phyloP scores from a whole-genome alignment of 1,139 yeast species.

The Arxiozyma bovina region DNA sequence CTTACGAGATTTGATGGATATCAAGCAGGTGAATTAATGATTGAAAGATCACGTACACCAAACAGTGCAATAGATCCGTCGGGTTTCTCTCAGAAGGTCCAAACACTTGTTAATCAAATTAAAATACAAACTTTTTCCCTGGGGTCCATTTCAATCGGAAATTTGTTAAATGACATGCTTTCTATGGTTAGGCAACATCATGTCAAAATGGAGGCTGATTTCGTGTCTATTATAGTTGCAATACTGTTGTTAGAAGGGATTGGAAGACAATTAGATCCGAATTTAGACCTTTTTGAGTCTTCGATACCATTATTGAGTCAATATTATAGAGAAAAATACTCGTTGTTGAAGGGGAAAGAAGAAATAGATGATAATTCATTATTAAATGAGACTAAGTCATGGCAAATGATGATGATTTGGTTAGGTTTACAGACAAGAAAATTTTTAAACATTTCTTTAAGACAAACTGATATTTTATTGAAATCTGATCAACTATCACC shows the following conservation, averaged over 20 bases:
- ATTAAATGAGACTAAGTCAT: slow-evolving; percentile 48
- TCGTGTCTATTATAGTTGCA: slow-evolving; percentile 87
- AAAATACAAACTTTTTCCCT: slow-evolving; percentile 83
- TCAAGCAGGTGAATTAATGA: slow-evolving; percentile 89
- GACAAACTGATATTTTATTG: slow-evolving; percentile 42
- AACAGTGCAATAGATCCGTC: slow-evolving; percentile 81
- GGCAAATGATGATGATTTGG: slow-evolving; percentile 88
- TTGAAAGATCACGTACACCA: slow-evolving; percentile 89
- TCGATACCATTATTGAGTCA: slow-evolving; percentile 84
- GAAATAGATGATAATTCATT: slow-evolving; percentile 34
- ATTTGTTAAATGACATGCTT: slow-evolving; percentile 74
- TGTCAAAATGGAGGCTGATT: slow-evolving; percentile 96
- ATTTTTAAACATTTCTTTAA: slow-evolving; percentile 71
- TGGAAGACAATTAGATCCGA: slow-evolving; percentile 89
- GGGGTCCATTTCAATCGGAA: slow-evolving; percentile 90
- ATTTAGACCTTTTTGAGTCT: slow-evolving; percentile 87
- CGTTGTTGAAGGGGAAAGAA: slow-evolving; percentile 17
- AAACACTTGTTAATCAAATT: slow-evolving; percentile 68
- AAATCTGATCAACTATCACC: slow-evolving; percentile 56
- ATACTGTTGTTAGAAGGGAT: slow-evolving; percentile 85
- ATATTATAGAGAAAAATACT: slow-evolving; percentile 60
- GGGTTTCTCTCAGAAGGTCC: slow-evolving; percentile 79
- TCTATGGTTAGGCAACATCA: slow-evolving; percentile 90
- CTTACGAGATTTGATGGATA: slow-evolving; percentile 90
- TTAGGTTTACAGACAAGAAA: slow-evolving; percentile 81